Evolutionary conservation across 2,329 filamentous ascomycete genomes (phyloP).

Genomic region (Mariannaea elegans): DNA sequence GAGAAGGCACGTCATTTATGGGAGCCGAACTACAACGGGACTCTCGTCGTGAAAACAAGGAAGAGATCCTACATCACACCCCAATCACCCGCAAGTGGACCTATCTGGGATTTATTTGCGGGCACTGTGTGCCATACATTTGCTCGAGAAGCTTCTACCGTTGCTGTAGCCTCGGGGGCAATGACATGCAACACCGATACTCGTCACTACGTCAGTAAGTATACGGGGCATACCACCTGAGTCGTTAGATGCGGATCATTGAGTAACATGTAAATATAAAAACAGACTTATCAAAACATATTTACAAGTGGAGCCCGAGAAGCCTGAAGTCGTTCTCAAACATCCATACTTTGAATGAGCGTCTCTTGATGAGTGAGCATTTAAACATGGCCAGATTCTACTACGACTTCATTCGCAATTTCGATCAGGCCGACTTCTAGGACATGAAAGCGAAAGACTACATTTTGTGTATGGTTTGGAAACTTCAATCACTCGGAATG

Average conservation of each 20-base stretch:
- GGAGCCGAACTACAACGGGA: neutral
- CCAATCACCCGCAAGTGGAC: neutral
- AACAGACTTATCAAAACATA: conserved; percentile 11
- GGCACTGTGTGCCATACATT: conserved; percentile 17
- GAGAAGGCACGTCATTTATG: neutral
- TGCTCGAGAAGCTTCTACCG: neutral
- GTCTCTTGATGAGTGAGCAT: conserved; percentile 21
- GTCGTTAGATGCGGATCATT: neutral
- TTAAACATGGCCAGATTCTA: conserved; percentile 18
- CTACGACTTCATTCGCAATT: conserved; percentile 21
- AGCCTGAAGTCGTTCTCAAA: conserved; percentile 15
- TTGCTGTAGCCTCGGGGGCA: conserved; percentile 12
- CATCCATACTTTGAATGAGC: conserved; percentile 17
- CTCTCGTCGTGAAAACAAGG: neutral
- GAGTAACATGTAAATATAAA: neutral
- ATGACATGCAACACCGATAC: conserved; percentile 28
- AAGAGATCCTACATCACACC: conserved; percentile 1
- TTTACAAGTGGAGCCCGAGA: conserved; percentile 11
- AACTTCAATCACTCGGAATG: no score
- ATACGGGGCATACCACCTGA: neutral
- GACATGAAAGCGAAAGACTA: neutral
- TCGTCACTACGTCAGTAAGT: conserved; percentile 22
- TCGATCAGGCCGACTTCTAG: neutral
- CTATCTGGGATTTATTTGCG: conserved; percentile 16
- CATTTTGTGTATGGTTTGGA: no score